Evolutionary conservation across 2,329 filamentous ascomycete genomes (phyloP).

Genomic region (Xylariaceae sp.): DNA sequence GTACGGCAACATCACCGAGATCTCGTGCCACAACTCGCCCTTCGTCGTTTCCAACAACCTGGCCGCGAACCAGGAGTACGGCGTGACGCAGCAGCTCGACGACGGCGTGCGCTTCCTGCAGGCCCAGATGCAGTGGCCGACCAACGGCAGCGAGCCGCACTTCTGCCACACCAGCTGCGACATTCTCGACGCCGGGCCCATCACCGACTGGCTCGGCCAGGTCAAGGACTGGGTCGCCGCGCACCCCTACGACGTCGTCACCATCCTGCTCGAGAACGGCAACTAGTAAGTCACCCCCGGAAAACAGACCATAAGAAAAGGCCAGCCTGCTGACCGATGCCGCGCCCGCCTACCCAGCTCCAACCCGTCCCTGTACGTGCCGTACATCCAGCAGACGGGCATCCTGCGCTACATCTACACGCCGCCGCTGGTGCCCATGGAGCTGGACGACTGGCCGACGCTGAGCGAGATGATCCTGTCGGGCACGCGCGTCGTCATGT

Average conservation of each 20-base stretch:
- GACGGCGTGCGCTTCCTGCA: conserved; percentile 65
- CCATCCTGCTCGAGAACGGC: conserved; percentile 77
- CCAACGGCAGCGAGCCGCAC: conserved; percentile 46
- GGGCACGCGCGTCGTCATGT: conserved; percentile 66
- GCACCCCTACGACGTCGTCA: conserved; percentile 82
- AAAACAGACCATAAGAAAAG: too few species aligned
- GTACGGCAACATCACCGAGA: conserved; percentile 75
- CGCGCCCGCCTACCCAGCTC: conserved; percentile 34
- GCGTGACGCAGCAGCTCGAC: conserved; percentile 64
- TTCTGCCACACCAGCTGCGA: conserved; percentile 84
- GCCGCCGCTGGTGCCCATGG: conserved; percentile 64
- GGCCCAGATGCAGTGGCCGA: conserved; percentile 54
- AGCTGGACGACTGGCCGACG: conserved; percentile 72
- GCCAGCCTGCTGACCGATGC: background rate
- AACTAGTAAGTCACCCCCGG: conserved; percentile 45
- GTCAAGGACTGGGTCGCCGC: conserved; percentile 65
- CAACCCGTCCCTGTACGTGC: conserved; percentile 53
- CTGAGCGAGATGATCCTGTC: conserved; percentile 66
- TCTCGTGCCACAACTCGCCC: conserved; percentile 75
- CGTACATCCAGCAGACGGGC: conserved; percentile 63
- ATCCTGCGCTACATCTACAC: conserved; percentile 66
- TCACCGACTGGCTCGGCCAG: conserved; percentile 61
- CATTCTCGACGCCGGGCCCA: conserved; percentile 71
- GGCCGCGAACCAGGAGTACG: conserved; percentile 65
- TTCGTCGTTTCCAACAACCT: conserved; percentile 64